A percentile compares a stretch with the other conserved stretches of the same genome.
Evolutionary conservation across 345 rosid genomes (phyloP).

Genomic region (Sisymbrium altissimum): DNA sequence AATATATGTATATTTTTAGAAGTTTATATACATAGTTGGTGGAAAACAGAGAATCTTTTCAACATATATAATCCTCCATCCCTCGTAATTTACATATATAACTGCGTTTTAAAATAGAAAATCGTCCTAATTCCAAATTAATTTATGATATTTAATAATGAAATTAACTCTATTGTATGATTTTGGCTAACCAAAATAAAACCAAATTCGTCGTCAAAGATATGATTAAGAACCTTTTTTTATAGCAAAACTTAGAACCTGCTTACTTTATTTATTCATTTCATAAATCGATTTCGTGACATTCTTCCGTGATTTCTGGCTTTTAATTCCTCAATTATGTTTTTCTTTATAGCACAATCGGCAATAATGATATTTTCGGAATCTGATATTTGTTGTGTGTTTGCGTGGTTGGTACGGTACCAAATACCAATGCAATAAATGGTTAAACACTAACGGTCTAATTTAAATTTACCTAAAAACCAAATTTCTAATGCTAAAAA

Average conservation of each 20-base stretch:
- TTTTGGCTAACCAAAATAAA: too few species aligned
- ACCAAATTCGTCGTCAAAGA: constrained; percentile 6
- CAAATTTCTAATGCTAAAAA: not conserved
- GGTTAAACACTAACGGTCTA: not conserved
- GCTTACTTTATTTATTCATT: not conserved
- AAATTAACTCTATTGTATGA: constrained; percentile 2
- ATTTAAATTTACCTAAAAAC: not conserved
- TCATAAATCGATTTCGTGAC: constrained; percentile 24
- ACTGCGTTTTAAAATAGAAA: not conserved
- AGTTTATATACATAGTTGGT: too few species aligned
- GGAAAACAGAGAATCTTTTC: too few species aligned
- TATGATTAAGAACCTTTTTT: constrained; percentile 9
- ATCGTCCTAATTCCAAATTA: not conserved
- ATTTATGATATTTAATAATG: not conserved
- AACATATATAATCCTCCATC: too few species aligned
- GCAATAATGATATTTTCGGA: not conserved
- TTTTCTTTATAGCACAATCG: constrained; percentile 3
- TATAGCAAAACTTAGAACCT: too few species aligned
- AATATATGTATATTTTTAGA: too few species aligned
- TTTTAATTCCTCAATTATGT: not conserved
- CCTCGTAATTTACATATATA: too few species aligned
- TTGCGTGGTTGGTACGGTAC: not conserved
- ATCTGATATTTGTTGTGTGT: not conserved
- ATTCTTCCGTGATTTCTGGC: constrained; percentile 32
- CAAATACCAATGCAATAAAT: not conserved